Base-by-base conservation (phyloP, 2,329 filamentous ascomycete genomes). In the Leptographium wingfieldii region DNA sequence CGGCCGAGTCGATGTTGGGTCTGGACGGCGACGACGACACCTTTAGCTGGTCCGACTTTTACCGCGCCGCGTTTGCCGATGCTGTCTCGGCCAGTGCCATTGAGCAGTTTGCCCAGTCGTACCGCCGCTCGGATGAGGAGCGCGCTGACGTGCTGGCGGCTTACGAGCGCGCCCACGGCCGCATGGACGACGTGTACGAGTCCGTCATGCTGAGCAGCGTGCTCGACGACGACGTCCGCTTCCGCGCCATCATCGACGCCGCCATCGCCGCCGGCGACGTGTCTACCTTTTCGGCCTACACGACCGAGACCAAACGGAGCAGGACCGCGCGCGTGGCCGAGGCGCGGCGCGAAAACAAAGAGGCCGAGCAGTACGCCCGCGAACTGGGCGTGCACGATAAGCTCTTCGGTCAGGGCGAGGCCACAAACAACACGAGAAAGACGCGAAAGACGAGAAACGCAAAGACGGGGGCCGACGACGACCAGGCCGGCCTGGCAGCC, bases 1-100 rank as follows among this genome's bases (percentile, higher is more conserved):
- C 92, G 0, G 84, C 88, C 12, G 92, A 96, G 31, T 31, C 31
- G 31, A 31, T 31, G 22, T 22, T 22, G 22, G 22, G 22, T 69
- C 86, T 84, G 10, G 82, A 95, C 27, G 80, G 86, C 38, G 87
- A 90, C 69, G 80, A 82, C 4, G 85, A 89, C 61, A 88, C 86
- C 59, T 99, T 97, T 75, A 83, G 90, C 76, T 99, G 94, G 94
- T 79, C 82, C 59, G 86, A 88, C 55, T 99, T 91, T 76, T 99
- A 95, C 77, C 83, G 85, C 59, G 84, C 87, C 64, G 91, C 96
- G 67, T 96, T 86, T 71, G 82, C 82, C 56, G 86, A 92, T 60
- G 80, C 90, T 31, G 79, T 99, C 57, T 91, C 84, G 22, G 75
- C 79, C 3, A 84, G 89, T 62, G 82, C 83, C 4, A 92, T 99